A percentile compares a stretch with the other conserved stretches of the same genome.
phyloP scores from a whole-genome alignment of 1,284 basidiomycete genomes.

The Melampsora americana region DNA sequence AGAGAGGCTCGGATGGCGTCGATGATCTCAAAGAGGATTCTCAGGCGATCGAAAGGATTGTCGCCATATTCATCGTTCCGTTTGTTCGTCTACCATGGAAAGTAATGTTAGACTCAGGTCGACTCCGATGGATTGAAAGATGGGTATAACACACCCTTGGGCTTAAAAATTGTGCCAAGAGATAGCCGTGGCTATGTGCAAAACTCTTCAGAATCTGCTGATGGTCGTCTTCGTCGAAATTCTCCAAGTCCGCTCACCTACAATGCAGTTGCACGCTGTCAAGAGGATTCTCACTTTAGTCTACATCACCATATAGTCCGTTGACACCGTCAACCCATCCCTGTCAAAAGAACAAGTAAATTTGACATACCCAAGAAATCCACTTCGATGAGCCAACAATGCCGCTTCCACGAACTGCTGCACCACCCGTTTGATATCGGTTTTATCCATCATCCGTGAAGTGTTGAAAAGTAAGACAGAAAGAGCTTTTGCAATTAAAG shows the following conservation, averaged over 20 bases:
- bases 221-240: too few species aligned
- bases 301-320: background rate
- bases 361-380: slow-evolving; percentile 20
- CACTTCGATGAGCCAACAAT: slow-evolving; percentile 20
- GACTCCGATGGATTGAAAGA: background rate
- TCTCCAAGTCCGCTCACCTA: slow-evolving; percentile 1
- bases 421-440: slow-evolving; percentile 2
- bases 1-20: slow-evolving; percentile 16
- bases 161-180: slow-evolving; percentile 23
- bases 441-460: slow-evolving; percentile 8
- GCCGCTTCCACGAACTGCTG: slow-evolving; percentile 2
- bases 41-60: background rate
- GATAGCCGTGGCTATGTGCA: slow-evolving; percentile 18
- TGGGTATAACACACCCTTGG: slow-evolving; percentile 3
- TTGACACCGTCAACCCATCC: background rate
- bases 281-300: background rate
- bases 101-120: background rate
- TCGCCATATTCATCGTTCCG: slow-evolving; percentile 21
- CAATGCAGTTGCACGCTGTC: slow-evolving; percentile 27
- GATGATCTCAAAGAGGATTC: slow-evolving; percentile 28
- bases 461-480: background rate
- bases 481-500: slow-evolving; percentile 3
- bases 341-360: background rate
- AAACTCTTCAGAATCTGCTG: too few species aligned
- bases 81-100: slow-evolving; percentile 16